Conservation (phyloP, 306 rosid genomes). For the Pueraria montana region DNA sequence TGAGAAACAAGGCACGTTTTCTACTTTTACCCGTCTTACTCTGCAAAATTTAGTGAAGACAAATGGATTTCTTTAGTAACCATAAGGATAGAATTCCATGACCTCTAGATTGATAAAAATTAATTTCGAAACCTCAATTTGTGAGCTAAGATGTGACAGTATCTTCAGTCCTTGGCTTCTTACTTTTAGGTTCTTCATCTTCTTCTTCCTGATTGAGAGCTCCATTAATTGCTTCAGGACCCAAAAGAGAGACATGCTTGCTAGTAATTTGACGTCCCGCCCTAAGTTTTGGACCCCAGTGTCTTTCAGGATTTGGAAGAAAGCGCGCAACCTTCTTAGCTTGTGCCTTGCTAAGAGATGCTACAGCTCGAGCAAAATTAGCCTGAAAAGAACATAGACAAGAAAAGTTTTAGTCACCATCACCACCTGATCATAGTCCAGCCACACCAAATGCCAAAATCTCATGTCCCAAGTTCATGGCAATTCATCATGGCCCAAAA, state of each 20-base stretch:
- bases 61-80: conserved; percentile 47
- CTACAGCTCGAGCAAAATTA: conserved; percentile 86
- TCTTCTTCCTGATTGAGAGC: conserved; percentile 64
- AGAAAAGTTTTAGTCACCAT: conserved; percentile 10
- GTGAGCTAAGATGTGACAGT: conserved; percentile 45
- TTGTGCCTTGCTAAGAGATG: conserved; percentile 95
- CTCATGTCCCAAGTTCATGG: neutral
- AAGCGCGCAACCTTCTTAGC: conserved; percentile 89
- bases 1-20: conserved; percentile 45
- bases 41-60: conserved; percentile 51
- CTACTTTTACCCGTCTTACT: conserved; percentile 37
- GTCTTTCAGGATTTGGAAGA: conserved; percentile 96
- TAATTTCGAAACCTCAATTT: conserved; percentile 39
- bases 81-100: conserved; percentile 38
- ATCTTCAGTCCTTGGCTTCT: conserved; percentile 72
- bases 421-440: neutral
- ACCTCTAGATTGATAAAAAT: conserved; percentile 37
- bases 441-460: conserved; percentile 6
- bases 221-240: conserved; percentile 75
- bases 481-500: conserved; percentile 13
- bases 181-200: conserved; percentile 63
- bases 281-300: conserved; percentile 97
- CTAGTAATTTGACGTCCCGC: conserved; percentile 93
- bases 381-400: conserved; percentile 58
- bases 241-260: conserved; percentile 89